Evolutionary conservation across 345 rosid genomes (phyloP).

Genomic region (Hirschfeldia incana): DNA sequence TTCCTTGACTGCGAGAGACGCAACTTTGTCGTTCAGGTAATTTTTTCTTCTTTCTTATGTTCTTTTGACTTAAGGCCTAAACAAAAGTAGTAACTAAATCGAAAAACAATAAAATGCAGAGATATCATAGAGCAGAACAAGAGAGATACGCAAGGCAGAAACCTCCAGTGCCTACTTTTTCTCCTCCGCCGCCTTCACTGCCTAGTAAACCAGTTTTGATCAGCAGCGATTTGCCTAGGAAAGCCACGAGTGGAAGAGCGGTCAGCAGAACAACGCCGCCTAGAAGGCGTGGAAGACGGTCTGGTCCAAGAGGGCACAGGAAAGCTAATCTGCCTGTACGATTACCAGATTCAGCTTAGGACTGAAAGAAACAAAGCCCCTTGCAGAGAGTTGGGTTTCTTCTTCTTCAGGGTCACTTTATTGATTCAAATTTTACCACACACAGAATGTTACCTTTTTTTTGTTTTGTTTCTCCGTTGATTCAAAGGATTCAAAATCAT

Average conservation of each 20-base stretch:
- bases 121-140: slow-evolving; percentile 67
- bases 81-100: background rate
- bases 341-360: slow-evolving; percentile 34
- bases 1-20: slow-evolving; percentile 97
- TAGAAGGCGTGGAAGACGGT: slow-evolving; percentile 63
- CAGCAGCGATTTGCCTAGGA: slow-evolving; percentile 43
- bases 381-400: slow-evolving; percentile 10
- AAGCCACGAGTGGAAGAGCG: slow-evolving; percentile 40
- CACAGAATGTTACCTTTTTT: slow-evolving; percentile 27
- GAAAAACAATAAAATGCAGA: slow-evolving; percentile 50
- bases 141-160: slow-evolving; percentile 45
- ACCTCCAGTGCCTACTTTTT: slow-evolving; percentile 42
- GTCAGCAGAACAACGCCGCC: slow-evolving; percentile 42
- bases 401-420: slow-evolving; percentile 21
- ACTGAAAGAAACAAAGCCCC: background rate
- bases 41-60: background rate
- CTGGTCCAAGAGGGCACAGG: slow-evolving; percentile 67
- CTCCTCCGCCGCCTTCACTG: slow-evolving; percentile 48
- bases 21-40: slow-evolving; percentile 94
- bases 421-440: slow-evolving; percentile 33
- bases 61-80: background rate
- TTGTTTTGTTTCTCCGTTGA: slow-evolving; percentile 31
- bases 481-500: slow-evolving; percentile 40
- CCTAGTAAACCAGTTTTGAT: slow-evolving; percentile 43
- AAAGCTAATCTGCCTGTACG: slow-evolving; percentile 45